phyloP scores from a whole-genome alignment of 352 stramenopile genomes.

The Phytophthora kernoviae region DNA sequence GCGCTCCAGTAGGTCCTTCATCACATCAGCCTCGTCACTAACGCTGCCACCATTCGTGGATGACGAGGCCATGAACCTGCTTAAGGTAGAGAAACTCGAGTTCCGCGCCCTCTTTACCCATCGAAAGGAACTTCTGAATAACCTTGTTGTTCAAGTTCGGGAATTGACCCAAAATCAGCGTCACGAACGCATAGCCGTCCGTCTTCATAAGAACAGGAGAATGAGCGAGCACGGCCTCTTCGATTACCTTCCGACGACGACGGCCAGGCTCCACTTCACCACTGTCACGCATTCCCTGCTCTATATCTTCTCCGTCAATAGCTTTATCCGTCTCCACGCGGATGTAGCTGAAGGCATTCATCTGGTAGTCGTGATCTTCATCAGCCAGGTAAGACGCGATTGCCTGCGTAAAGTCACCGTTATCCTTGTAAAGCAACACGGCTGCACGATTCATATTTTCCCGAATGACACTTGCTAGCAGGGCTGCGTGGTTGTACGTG shows the following conservation, averaged over 20 bases:
- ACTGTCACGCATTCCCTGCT: conserved; percentile 38
- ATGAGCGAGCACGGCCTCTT: conserved; percentile 79
- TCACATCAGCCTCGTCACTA: conserved; percentile 73
- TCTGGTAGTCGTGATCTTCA: conserved; percentile 78
- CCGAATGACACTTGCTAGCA: conserved; percentile 72
- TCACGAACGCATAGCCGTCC: conserved; percentile 88
- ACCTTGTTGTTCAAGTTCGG: conserved; percentile 84
- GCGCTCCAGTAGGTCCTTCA: conserved; percentile 81
- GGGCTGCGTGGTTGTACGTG: conserved; percentile 75
- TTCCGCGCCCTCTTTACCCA: conserved; percentile 77
- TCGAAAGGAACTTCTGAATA: conserved; percentile 82
- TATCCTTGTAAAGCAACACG: conserved; percentile 84
- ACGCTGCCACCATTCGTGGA: conserved; percentile 45
- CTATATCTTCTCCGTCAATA: conserved; percentile 44
- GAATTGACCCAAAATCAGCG: conserved; percentile 89
- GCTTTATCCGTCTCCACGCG: conserved; percentile 62
- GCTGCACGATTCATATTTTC: conserved; percentile 86
- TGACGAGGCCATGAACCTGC: conserved; percentile 71
- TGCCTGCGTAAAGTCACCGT: conserved; percentile 68
- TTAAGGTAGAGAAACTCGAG: conserved; percentile 87
- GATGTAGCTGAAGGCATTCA: conserved; percentile 89
- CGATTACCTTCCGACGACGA: conserved; percentile 68
- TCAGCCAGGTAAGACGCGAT: conserved; percentile 86
- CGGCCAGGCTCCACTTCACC: conserved; percentile 33
- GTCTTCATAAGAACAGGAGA: conserved; percentile 87